Evolutionary conservation across 805 yeast species (phyloP).

Genomic region (Metahyphopichia silvanorum): DNA sequence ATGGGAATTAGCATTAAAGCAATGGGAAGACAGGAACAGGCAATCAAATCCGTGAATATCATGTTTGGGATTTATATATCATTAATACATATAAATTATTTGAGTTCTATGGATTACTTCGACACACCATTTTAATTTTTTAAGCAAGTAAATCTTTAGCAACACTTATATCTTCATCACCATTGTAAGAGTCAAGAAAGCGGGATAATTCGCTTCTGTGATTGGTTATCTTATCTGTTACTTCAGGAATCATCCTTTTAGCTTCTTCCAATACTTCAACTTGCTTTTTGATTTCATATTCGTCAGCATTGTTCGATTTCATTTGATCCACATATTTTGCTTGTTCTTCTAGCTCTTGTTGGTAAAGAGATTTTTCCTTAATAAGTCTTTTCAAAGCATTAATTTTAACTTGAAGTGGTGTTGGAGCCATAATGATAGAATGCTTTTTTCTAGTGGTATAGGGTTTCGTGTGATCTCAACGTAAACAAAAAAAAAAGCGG

Average conservation of each 20-base stretch:
- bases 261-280: conserved; percentile 35
- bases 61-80: too few species aligned
- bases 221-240: conserved; percentile 15
- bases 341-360: conserved; percentile 57
- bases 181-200: conserved; percentile 31
- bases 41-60: conserved; percentile 3
- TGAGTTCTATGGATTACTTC: too few species aligned
- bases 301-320: conserved; percentile 49
- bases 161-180: conserved; percentile 29
- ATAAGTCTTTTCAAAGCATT: conserved; percentile 65
- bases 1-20: conserved; percentile 49
- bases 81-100: too few species aligned
- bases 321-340: conserved; percentile 44
- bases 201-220: conserved; percentile 14
- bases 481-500: conserved; percentile 2
- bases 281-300: conserved; percentile 59
- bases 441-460: neutral
- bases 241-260: conserved; percentile 33
- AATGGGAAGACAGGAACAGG: conserved; percentile 25
- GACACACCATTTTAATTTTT: too few species aligned
- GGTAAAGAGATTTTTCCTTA: conserved; percentile 64
- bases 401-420: conserved; percentile 66
- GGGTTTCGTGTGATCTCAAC: too few species aligned
- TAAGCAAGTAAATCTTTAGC: conserved; percentile 19
- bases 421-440: conserved; percentile 54